Evolutionary conservation across 2,329 filamentous ascomycete species (phyloP).

Genomic region (Escovopsis sp.): DNA sequence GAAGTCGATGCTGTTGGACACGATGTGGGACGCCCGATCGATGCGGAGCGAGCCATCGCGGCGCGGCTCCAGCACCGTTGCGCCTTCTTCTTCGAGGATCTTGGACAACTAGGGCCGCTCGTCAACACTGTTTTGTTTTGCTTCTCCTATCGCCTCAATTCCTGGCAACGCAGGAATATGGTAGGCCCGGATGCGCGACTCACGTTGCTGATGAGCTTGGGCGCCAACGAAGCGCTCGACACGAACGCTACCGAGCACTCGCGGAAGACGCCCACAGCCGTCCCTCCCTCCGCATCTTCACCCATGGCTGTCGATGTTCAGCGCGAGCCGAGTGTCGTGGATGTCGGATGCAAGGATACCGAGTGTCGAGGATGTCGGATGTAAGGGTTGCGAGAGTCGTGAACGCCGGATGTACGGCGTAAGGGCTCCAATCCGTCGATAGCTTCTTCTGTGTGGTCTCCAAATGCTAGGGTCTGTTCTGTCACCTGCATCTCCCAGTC

Average conservation of each 20-base stretch:
- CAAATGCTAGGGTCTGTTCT: too few relatives aligned
- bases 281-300: conserved; percentile 12
- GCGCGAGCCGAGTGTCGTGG: neutral
- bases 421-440: neutral
- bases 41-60: conserved; percentile 35
- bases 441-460: too few relatives aligned
- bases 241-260: conserved; percentile 33
- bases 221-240: conserved; percentile 24
- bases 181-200: neutral
- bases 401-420: neutral
- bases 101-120: conserved; percentile 22
- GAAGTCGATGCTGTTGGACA: conserved; percentile 74
- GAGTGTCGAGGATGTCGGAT: too few relatives aligned
- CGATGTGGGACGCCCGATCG: conserved; percentile 36
- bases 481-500: too few relatives aligned
- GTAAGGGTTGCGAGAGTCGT: neutral
- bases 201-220: conserved; percentile 28
- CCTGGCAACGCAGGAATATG: neutral
- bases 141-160: neutral
- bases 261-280: conserved; percentile 20
- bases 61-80: conserved; percentile 30
- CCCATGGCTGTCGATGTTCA: conserved; percentile 13
- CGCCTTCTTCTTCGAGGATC: conserved; percentile 34
- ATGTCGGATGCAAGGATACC: neutral
- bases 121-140: too few relatives aligned